phyloP scores from a whole-genome alignment of 2,329 filamentous ascomycete genomes.

The Alternaria arbusti region DNA sequence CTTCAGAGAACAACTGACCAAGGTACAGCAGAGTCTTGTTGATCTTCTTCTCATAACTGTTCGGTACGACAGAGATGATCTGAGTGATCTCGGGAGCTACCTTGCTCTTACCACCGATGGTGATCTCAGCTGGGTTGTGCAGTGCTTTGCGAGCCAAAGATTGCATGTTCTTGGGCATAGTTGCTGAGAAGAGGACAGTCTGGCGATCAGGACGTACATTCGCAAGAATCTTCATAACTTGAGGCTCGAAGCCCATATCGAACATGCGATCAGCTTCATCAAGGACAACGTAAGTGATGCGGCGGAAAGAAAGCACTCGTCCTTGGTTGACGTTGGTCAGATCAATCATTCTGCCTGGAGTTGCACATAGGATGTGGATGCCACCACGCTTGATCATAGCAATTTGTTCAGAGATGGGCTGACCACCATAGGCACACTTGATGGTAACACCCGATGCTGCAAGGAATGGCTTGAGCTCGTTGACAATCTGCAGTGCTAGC shows the following conservation, averaged over 20 bases:
- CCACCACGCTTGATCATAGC: slow-evolving; percentile 93
- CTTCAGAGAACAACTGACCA: slow-evolving; percentile 82
- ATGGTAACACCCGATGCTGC: slow-evolving; percentile 84
- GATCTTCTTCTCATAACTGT: slow-evolving; percentile 76
- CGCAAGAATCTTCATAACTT: slow-evolving; percentile 94
- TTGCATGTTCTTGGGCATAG: slow-evolving; percentile 93
- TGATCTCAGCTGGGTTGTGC: slow-evolving; percentile 85
- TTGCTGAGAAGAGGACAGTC: slow-evolving; percentile 94
- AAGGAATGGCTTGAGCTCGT: slow-evolving; percentile 92
- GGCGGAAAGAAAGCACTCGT: slow-evolving; percentile 86
- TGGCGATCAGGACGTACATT: slow-evolving; percentile 92
- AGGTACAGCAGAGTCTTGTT: slow-evolving; percentile 82
- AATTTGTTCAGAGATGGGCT: slow-evolving; percentile 97
- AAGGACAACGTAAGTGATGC: slow-evolving; percentile 92
- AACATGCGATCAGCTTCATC: slow-evolving; percentile 99
- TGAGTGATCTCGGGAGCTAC: slow-evolving; percentile 81
- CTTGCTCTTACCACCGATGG: slow-evolving; percentile 82
- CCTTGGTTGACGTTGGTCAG: slow-evolving; percentile 90
- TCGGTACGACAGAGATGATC: slow-evolving; percentile 74
- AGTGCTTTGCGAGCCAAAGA: slow-evolving; percentile 87
- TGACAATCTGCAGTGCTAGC: slow-evolving; percentile 89
- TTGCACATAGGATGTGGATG: slow-evolving; percentile 88
- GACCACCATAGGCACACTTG: slow-evolving; percentile 92
- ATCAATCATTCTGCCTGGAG: slow-evolving; percentile 94
- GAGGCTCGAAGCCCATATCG: slow-evolving; percentile 98